phyloP scores from a whole-genome alignment of 345 rosid species.

The Gynandropsis gynandra region DNA sequence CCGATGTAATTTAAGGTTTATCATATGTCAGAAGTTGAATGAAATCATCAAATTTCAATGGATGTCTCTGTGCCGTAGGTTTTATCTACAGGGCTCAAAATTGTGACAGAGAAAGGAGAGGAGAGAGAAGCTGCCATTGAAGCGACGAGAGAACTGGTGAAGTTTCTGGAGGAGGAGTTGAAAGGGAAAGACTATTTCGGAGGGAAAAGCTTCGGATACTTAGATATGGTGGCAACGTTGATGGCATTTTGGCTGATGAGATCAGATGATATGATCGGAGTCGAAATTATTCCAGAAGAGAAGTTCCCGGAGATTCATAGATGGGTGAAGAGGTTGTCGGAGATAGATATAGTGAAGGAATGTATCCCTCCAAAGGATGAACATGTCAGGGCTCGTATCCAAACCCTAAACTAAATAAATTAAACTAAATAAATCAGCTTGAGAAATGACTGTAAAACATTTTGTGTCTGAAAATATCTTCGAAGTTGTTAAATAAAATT shows the following conservation, averaged over 20 bases:
- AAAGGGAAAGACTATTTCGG: slow-evolving; percentile 26
- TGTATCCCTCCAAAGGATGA: slow-evolving; percentile 26
- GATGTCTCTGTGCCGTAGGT: neutral
- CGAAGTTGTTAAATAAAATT: no score
- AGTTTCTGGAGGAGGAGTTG: slow-evolving; percentile 20
- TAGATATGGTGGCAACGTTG: slow-evolving; percentile 20
- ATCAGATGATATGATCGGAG: slow-evolving; percentile 17
- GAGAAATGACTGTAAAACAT: no score
- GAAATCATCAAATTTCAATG: no score
- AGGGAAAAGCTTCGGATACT: slow-evolving; percentile 21
- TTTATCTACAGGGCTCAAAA: neutral
- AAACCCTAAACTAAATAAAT: no score
- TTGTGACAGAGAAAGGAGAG: neutral
- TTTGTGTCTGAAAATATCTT: no score
- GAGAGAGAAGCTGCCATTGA: slow-evolving; percentile 11
- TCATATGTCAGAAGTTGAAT: no score
- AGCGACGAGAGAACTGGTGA: slow-evolving; percentile 9
- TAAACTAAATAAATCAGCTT: no score
- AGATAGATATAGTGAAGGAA: slow-evolving; percentile 10
- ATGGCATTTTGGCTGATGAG: slow-evolving; percentile 20
- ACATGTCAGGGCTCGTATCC: slow-evolving; percentile 2
- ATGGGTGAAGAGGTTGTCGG: slow-evolving; percentile 24
- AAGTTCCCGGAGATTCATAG: slow-evolving; percentile 14
- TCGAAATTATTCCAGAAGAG: slow-evolving; percentile 16
- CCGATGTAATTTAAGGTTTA: no score